Evolutionary conservation across 371 early-diverging fungal species (phyloP), one percentile per base, ranked within the genome.

Genomic region (Apophysomyces sp.): DNA sequence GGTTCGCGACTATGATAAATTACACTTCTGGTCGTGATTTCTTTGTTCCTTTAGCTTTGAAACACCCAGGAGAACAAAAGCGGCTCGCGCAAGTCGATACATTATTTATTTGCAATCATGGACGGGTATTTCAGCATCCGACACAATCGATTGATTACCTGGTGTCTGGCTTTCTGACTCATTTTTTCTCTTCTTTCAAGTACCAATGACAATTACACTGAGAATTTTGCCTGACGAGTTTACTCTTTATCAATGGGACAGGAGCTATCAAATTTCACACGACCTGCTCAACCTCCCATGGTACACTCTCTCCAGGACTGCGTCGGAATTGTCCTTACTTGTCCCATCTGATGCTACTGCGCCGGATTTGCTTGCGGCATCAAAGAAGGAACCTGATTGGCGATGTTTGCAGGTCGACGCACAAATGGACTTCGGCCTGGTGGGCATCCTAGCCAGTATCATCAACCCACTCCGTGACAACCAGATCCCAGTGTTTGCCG

Each of bases 381-480:
- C 66, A 37, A 85, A 85, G 62, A 68, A 75, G 28, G 87, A 89
- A 31, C 27, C 62, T 4, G 81, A 72, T 2, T 92, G 88, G 85
- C 70, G 81, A 2, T 77, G 78, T 66, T 84, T 91, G 59, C 76
- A 85, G 66, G 86, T 93, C 4, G 79, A 74, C 9, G 92, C 87
- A 1, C 81, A 77, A 57, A 80, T 93, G 70, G 92, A 92, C 55
- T 93, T 92, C 62, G 78, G 78, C 12, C 67, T 88, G n/a, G 87
- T 90, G 4, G 93, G 93, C 24, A 86, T 93, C 51, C 65, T 93
- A 57, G 84, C 86, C 4, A 62, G 73, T 26, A 66, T 93, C 29
- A 69, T 88, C 0, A 72, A 76, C 4, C 82, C 84, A 0, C 64
- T 93, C 16, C 86, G 85, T 29, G 74, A 85, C 3, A 70, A 77